Conservation (phyloP, 2,329 filamentous ascomycete genomes). For the Phyllosticta citribraziliensis region DNA sequence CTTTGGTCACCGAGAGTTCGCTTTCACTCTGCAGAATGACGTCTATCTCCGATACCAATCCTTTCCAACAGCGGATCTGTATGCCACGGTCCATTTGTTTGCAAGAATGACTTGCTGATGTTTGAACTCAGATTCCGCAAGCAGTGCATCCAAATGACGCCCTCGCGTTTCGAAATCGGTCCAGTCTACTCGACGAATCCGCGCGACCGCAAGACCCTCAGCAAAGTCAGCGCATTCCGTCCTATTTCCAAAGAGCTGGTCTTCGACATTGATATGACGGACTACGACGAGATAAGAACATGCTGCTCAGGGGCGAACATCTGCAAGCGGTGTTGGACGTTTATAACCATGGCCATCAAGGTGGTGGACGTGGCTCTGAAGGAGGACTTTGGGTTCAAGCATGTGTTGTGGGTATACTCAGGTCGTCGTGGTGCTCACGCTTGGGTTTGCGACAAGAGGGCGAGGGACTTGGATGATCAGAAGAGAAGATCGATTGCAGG, state of each 20-base stretch:
- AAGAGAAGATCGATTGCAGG: constrained; percentile 76
- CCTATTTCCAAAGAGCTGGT: constrained; percentile 89
- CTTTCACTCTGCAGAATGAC: constrained; percentile 87
- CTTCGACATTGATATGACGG: constrained; percentile 98
- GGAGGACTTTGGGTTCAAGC: constrained; percentile 92
- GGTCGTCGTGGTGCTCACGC: constrained; percentile 93
- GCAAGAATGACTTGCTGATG: neutral
- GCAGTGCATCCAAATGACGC: constrained; percentile 78
- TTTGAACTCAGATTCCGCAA: constrained; percentile 62
- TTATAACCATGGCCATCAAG: constrained; percentile 96
- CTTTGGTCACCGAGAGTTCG: constrained; percentile 90
- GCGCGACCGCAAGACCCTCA: constrained; percentile 79
- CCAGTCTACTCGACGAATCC: constrained; percentile 95
- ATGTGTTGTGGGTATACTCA: constrained; percentile 98
- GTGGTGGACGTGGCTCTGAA: constrained; percentile 78
- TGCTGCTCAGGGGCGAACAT: constrained; percentile 93
- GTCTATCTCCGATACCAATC: constrained; percentile 89
- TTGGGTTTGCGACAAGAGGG: constrained; percentile 91
- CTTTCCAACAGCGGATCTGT: constrained; percentile 56
- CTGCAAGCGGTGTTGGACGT: constrained; percentile 89
- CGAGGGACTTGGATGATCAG: constrained; percentile 73
- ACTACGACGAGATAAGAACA: constrained; percentile 93
- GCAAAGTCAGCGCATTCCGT: constrained; percentile 71
- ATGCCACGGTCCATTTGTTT: constrained; percentile 17
- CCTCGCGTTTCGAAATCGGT: constrained; percentile 93